Conservation (phyloP, 2,329 filamentous ascomycete genomes). For the Raffaelea albimanens region DNA sequence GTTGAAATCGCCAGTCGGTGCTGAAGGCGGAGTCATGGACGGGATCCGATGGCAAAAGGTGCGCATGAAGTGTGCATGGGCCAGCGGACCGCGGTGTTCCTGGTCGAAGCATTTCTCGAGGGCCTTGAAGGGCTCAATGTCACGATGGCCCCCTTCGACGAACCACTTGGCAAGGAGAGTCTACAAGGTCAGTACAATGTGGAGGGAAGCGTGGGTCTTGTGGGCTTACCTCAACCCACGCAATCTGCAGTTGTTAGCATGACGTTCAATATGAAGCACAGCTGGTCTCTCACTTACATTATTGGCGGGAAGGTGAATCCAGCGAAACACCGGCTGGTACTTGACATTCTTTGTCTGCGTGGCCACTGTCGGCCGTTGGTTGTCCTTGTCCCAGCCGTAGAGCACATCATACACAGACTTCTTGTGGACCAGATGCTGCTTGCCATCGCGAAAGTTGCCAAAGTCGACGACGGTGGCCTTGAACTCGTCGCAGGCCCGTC, state of each 20-base stretch:
- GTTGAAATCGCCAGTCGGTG: constrained; percentile 10
- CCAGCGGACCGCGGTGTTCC: constrained; percentile 47
- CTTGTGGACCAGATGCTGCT: constrained; percentile 34
- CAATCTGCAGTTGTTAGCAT: constrained; percentile 28
- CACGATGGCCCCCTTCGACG: constrained; percentile 51
- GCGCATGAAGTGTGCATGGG: constrained; percentile 54
- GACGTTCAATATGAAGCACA: background rate
- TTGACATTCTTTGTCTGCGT: constrained; percentile 34
- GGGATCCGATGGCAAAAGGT: constrained; percentile 44
- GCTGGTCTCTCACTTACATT: constrained; percentile 25
- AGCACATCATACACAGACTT: constrained; percentile 40
- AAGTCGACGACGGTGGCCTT: constrained; percentile 45
- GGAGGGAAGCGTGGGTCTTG: background rate
- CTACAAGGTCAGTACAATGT: constrained; percentile 11
- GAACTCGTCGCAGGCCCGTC: constrained; percentile 35
- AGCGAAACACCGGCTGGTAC: constrained; percentile 37
- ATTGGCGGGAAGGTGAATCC: constrained; percentile 44
- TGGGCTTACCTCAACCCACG: constrained; percentile 45
- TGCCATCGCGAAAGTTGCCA: constrained; percentile 26
- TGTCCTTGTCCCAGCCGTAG: constrained; percentile 37
- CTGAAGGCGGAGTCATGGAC: constrained; percentile 13
- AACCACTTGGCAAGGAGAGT: constrained; percentile 54
- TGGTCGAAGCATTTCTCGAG: constrained; percentile 52
- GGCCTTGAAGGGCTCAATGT: constrained; percentile 54
- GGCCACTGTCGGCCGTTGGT: constrained; percentile 34